Evolutionary conservation across 495 filamentous ascomycete species (phyloP).

Genomic region (Letharia columbiana): DNA sequence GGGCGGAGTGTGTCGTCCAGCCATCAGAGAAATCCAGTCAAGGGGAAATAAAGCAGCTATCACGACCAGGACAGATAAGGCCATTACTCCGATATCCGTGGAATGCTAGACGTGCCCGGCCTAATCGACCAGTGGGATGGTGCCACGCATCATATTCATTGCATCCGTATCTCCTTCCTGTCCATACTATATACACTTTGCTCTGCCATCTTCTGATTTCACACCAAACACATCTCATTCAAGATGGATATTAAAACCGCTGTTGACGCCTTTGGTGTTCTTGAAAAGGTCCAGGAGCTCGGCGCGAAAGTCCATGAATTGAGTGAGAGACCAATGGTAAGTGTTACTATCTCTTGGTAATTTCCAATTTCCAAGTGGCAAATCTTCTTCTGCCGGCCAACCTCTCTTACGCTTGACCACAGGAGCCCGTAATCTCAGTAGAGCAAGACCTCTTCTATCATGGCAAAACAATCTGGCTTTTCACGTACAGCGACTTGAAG

Average conservation of each 20-base stretch:
- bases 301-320: not conserved
- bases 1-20: not conserved
- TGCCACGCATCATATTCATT: not conserved
- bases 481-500: constrained; percentile 35
- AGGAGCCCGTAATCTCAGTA: not conserved
- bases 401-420: not conserved
- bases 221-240: not conserved
- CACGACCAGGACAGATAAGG: not conserved
- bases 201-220: not conserved
- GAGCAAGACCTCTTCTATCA: not conserved
- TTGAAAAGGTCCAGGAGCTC: not conserved
- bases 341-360: not conserved
- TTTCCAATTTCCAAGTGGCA: not conserved
- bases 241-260: not conserved
- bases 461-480: constrained; percentile 31
- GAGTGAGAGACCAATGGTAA: not conserved
- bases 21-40: not conserved
- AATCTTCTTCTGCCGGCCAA: not conserved
- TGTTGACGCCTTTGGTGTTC: not conserved
- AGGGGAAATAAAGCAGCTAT: not conserved
- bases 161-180: not conserved
- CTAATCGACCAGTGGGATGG: not conserved
- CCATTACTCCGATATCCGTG: not conserved
- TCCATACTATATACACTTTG: not conserved
- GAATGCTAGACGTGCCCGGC: not conserved